Conservation (phyloP, 352 stramenopile genomes). For the Plasmopara viticola region DNA sequence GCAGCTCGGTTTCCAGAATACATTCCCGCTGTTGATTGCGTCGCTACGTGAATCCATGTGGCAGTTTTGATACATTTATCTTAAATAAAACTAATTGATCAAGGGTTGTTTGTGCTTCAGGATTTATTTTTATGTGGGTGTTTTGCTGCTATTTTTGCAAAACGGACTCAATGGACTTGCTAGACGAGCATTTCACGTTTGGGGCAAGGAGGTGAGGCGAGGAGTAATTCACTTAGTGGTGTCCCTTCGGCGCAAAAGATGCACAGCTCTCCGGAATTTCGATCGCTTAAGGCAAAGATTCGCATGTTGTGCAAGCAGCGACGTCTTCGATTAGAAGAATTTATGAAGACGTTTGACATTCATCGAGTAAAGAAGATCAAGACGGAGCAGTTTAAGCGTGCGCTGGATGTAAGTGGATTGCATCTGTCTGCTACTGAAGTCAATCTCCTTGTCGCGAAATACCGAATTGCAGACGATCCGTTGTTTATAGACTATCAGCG, state of each 20-base stretch:
- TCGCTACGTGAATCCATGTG: slow-evolving; percentile 9
- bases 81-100: slow-evolving; percentile 21
- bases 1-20: slow-evolving; percentile 59
- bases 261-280: slow-evolving; percentile 70
- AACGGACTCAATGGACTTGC: background rate
- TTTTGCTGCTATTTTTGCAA: slow-evolving; percentile 28
- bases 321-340: slow-evolving; percentile 77
- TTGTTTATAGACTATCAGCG: slow-evolving; percentile 71
- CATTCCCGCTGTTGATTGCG: slow-evolving; percentile 72
- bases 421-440: slow-evolving; percentile 53
- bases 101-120: slow-evolving; percentile 9
- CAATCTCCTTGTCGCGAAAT: slow-evolving; percentile 56
- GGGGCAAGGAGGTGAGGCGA: too few relatives aligned
- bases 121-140: slow-evolving; percentile 24
- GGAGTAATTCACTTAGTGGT: too few relatives aligned
- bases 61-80: slow-evolving; percentile 25
- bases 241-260: slow-evolving; percentile 15
- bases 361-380: slow-evolving; percentile 83
- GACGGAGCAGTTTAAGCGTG: slow-evolving; percentile 72
- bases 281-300: slow-evolving; percentile 75
- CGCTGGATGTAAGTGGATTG: slow-evolving; percentile 67
- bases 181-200: too few relatives aligned
- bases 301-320: slow-evolving; percentile 76
- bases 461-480: slow-evolving; percentile 49
- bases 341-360: slow-evolving; percentile 85